These are phyloP conservation scores for Candolleomyces efflorescens DNA, from an alignment of 768 basidiomycete genomes.

Conservation along the genomic window DNA sequence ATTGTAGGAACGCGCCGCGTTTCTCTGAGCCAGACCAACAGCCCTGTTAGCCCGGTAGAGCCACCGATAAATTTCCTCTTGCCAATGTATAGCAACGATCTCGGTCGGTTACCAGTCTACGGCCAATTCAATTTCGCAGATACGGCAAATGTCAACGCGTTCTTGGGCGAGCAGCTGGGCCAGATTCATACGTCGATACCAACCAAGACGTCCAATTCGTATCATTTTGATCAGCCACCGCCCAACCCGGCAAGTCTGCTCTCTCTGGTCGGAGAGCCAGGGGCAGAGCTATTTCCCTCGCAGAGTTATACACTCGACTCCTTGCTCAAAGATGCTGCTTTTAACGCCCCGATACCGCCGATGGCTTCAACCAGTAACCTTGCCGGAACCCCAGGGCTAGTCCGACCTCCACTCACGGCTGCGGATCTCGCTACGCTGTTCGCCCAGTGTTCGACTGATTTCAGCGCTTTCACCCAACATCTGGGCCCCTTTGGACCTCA, in stretches of 20 bases:
- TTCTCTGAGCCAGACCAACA: conserved; percentile 13
- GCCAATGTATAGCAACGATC: conserved; percentile 54
- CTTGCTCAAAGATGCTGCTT: conserved; percentile 13
- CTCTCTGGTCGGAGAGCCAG: neutral
- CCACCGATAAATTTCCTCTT: conserved; percentile 29
- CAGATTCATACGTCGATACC: conserved; percentile 8
- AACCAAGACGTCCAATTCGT: conserved; percentile 5
- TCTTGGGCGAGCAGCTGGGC: conserved; percentile 6
- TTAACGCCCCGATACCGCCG: neutral
- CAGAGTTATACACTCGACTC: conserved; percentile 3
- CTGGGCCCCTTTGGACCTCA: conserved; percentile 16
- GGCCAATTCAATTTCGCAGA: conserved; percentile 37
- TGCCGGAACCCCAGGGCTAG: neutral
- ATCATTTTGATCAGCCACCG: conserved; percentile 9
- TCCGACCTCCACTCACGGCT: neutral
- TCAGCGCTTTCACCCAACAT: conserved; percentile 8
- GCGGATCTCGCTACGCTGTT: conserved; percentile 6
- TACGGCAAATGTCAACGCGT: conserved; percentile 12
- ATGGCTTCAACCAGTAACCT: neutral
- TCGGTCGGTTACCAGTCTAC: conserved; percentile 50
- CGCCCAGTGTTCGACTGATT: conserved; percentile 8
- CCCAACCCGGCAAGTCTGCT: neutral
- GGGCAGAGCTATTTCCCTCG: neutral
- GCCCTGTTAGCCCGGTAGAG: conserved; percentile 11
- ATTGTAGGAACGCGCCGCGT: conserved; percentile 25